phyloP scores from a whole-genome alignment of 345 rosid species.

The Syzygium grande region DNA sequence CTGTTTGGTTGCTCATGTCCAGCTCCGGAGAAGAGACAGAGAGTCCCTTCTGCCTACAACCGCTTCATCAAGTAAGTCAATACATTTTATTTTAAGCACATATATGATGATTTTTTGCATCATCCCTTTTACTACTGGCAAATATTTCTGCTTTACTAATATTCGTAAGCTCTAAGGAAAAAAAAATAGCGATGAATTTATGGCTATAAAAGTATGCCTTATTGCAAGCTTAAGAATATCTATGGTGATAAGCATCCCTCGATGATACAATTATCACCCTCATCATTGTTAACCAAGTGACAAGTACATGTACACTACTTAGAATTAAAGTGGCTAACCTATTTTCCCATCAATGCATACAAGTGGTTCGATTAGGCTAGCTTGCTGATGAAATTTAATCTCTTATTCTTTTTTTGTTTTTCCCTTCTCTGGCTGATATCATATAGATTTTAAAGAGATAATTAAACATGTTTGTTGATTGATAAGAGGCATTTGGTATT shows the following conservation, averaged over 20 bases:
- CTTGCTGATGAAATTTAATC: neutral
- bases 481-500: neutral
- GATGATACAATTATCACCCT: neutral
- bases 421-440: neutral
- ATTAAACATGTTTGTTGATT: neutral
- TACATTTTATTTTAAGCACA: neutral
- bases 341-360: neutral
- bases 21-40: slow-evolving; percentile 99
- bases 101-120: neutral
- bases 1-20: slow-evolving; percentile 34
- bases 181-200: neutral
- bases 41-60: slow-evolving; percentile 99
- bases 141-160: neutral
- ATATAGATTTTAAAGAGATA: neutral
- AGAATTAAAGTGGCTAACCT: neutral
- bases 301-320: neutral
- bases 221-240: neutral
- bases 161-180: neutral
- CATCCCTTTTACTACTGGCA: neutral
- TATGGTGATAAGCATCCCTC: neutral
- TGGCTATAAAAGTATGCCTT: neutral
- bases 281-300: neutral
- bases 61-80: slow-evolving; percentile 96
- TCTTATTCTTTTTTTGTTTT: neutral
- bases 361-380: neutral